A percentile compares a stretch with the other conserved stretches of the same genome.
Evolutionary conservation across 768 basidiomycete genomes (phyloP).

Genomic region (Fomitopsis pulvina): DNA sequence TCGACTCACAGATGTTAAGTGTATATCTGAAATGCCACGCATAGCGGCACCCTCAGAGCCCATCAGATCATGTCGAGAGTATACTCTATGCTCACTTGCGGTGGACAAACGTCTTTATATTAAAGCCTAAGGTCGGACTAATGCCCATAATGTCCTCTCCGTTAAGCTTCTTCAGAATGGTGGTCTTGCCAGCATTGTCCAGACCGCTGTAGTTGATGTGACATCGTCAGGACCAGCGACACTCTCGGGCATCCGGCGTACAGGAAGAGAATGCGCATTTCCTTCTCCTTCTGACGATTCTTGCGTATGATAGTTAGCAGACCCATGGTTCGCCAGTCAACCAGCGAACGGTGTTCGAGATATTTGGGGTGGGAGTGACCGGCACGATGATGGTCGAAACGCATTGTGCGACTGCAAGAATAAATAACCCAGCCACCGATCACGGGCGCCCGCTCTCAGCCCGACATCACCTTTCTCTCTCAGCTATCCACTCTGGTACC

Average conservation of each 20-base stretch:
- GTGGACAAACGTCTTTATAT: conserved; percentile 95
- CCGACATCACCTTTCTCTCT: background rate
- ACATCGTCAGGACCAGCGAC: background rate
- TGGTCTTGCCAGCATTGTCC: conserved; percentile 98
- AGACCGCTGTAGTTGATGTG: conserved; percentile 59
- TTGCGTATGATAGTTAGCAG: conserved; percentile 96
- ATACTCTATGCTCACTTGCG: conserved; percentile 55
- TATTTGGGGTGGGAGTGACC: background rate
- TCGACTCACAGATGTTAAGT: conserved; percentile 69
- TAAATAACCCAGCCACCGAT: background rate
- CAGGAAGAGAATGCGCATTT: conserved; percentile 96
- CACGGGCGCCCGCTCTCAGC: background rate
- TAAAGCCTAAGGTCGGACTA: conserved; percentile 95
- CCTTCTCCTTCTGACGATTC: conserved; percentile 90
- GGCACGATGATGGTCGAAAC: background rate
- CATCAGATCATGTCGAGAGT: background rate
- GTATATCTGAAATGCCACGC: conserved; percentile 53
- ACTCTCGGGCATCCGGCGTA: conserved; percentile 21
- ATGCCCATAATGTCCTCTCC: conserved; percentile 85
- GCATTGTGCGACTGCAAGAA: background rate
- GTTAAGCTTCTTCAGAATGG: conserved; percentile 91
- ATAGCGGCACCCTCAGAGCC: background rate
- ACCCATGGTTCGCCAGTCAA: conserved; percentile 56
- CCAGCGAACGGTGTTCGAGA: background rate
- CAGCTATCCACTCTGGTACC: background rate